Evolutionary conservation across 306 rosid genomes (phyloP).

Genomic region (Purshia tridentata): DNA sequence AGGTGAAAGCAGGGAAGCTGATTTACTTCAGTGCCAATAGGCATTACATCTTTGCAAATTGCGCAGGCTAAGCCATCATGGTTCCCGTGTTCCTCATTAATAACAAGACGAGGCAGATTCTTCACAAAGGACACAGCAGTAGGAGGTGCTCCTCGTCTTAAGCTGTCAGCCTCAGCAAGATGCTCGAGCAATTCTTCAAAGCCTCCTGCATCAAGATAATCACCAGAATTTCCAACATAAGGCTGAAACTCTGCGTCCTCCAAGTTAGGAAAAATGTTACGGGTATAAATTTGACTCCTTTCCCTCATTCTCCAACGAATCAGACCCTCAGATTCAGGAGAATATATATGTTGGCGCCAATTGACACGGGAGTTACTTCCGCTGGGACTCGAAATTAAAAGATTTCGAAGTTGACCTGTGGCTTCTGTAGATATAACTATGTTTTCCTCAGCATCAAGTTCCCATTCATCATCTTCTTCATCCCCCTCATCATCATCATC

Average conservation of each 20-base stretch:
- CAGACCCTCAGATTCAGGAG: conserved; percentile 49
- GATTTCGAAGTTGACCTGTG: conserved; percentile 39
- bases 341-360: conserved; percentile 41
- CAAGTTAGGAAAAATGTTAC: conserved; percentile 29
- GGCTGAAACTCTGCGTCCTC: conserved; percentile 49
- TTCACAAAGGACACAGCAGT: conserved; percentile 59
- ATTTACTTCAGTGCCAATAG: conserved; percentile 57
- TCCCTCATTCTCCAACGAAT: conserved; percentile 41
- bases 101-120: conserved; percentile 54
- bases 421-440: conserved; percentile 34
- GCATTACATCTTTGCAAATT: conserved; percentile 77
- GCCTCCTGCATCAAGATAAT: conserved; percentile 62
- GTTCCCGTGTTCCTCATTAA: conserved; percentile 61
- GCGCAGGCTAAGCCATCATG: conserved; percentile 72
- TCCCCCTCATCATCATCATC: conserved; percentile 55
- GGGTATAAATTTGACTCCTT: conserved; percentile 37
- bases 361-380: conserved; percentile 33
- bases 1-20: conserved; percentile 90
- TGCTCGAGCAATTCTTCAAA: conserved; percentile 70
- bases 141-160: conserved; percentile 93
- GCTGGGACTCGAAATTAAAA: conserved; percentile 40
- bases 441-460: conserved; percentile 53
- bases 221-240: conserved; percentile 51
- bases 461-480: conserved; percentile 51
- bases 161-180: conserved; percentile 69